Evolutionary conservation across 768 basidiomycete species (phyloP).

Genomic region (Tylopilus cervinicoccineus): DNA sequence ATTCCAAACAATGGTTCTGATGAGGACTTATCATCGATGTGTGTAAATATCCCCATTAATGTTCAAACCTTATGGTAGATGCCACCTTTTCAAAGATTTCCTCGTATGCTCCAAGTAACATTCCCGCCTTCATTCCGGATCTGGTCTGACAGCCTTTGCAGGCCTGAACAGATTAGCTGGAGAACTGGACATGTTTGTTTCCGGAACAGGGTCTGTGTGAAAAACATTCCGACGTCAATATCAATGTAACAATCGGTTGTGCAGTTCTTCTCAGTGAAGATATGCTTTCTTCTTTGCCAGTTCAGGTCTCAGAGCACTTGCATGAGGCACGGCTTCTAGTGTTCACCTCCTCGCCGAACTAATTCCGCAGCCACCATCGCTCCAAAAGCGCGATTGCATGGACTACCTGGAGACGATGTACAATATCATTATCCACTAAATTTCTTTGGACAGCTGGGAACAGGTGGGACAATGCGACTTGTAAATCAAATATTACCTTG

Average conservation of each 20-base stretch:
- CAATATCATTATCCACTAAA: background rate
- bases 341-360: background rate
- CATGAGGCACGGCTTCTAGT: slow-evolving; percentile 2
- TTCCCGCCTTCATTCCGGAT: slow-evolving; percentile 9
- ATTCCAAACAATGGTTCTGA: slow-evolving; percentile 11
- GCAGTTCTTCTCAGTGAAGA: slow-evolving; percentile 10
- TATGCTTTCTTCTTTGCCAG: slow-evolving; percentile 2
- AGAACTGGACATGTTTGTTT: slow-evolving; percentile 2
- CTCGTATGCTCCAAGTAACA: slow-evolving; percentile 2
- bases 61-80: slow-evolving; percentile 16
- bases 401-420: background rate
- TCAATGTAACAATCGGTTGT: slow-evolving; percentile 2
- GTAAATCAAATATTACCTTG: background rate
- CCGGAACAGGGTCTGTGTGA: slow-evolving; percentile 2
- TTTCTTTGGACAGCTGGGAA: slow-evolving; percentile 3
- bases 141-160: slow-evolving; percentile 9
- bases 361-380: background rate
- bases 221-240: background rate
- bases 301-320: slow-evolving; percentile 5
- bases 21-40: slow-evolving; percentile 7
- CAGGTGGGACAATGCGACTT: background rate
- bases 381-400: background rate
- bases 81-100: slow-evolving; percentile 4
- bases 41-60: slow-evolving; percentile 16
- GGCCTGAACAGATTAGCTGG: slow-evolving; percentile 3